These are phyloP conservation scores for Graphilbum sp. DNA, from an alignment of 2,329 filamentous ascomycete genomes.

Conservation along the genomic window DNA sequence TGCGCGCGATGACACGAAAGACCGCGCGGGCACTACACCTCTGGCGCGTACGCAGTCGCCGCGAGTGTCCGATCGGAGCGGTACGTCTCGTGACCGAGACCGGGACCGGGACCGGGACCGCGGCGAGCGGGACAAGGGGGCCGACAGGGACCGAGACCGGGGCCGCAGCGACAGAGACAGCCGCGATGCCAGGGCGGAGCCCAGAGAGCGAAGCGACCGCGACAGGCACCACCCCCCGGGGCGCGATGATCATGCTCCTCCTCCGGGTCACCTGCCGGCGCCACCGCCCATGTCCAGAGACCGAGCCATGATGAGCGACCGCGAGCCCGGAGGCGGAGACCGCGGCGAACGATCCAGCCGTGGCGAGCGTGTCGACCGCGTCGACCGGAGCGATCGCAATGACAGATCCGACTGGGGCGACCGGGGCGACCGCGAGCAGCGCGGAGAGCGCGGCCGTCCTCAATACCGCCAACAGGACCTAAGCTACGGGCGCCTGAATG, in stretches of 20 bases:
- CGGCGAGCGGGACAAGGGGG: background rate
- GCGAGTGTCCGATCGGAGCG: slow-evolving; percentile 15
- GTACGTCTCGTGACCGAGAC: slow-evolving; percentile 16
- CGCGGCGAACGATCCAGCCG: slow-evolving; percentile 7
- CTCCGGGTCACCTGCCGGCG: background rate
- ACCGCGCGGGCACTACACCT: too few species aligned
- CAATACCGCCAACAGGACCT: slow-evolving; percentile 38
- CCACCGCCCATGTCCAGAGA: background rate
- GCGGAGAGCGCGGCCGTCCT: background rate
- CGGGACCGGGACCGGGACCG: slow-evolving; percentile 22
- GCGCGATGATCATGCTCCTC: background rate
- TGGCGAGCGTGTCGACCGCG: background rate
- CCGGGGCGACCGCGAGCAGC: slow-evolving; percentile 2
- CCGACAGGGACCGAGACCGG: slow-evolving; percentile 1
- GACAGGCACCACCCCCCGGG: background rate
- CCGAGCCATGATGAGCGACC: too few species aligned
- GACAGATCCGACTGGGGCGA: background rate
- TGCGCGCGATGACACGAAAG: slow-evolving; percentile 26
- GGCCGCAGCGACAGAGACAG: background rate
- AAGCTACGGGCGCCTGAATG: slow-evolving; percentile 45
- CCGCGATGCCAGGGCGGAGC: too few species aligned
- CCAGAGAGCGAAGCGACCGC: background rate
- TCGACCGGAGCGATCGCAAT: background rate
- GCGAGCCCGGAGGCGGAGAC: background rate
- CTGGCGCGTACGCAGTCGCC: slow-evolving; percentile 29